Conservation (phyloP, 2,329 filamentous ascomycete genomes). For the Chaetomiaceae sp. region DNA sequence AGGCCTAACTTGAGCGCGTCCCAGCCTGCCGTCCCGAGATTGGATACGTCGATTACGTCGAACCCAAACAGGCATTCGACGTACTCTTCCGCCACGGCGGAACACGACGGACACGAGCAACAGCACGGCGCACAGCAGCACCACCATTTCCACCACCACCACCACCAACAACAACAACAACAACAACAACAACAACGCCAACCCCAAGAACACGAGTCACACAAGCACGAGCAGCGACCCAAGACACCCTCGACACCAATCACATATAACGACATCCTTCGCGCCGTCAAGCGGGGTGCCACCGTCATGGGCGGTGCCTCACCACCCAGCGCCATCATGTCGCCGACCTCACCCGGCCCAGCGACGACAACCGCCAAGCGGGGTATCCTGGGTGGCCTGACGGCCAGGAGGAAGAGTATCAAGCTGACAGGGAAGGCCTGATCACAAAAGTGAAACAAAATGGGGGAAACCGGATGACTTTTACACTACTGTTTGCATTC, state of each 20-base stretch:
- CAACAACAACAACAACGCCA: slow-evolving; percentile 13
- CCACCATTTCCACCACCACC: slow-evolving; percentile 22
- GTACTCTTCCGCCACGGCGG: neutral
- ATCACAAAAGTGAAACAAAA: neutral
- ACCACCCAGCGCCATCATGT: slow-evolving; percentile 19
- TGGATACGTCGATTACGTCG: slow-evolving; percentile 8
- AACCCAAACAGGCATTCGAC: neutral
- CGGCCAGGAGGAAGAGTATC: slow-evolving; percentile 27
- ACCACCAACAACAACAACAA: slow-evolving; percentile 23
- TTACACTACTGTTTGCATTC: neutral
- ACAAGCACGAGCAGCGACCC: slow-evolving; percentile 20
- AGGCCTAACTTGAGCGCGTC: slow-evolving; percentile 40
- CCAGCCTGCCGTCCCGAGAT: neutral
- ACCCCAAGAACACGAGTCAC: slow-evolving; percentile 22
- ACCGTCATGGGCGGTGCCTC: slow-evolving; percentile 25
- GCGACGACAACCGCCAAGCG: slow-evolving; percentile 11
- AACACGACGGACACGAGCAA: slow-evolving; percentile 29
- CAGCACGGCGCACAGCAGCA: slow-evolving; percentile 23
- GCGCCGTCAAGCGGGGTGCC: slow-evolving; percentile 40
- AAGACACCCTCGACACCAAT: slow-evolving; percentile 31
- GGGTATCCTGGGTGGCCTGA: slow-evolving; percentile 27
- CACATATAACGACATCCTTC: slow-evolving; percentile 46
- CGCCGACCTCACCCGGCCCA: slow-evolving; percentile 17
- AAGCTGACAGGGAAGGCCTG: slow-evolving; percentile 23
- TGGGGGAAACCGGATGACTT: neutral